Evolutionary conservation across 106 monocot species (phyloP), one percentile per base, ranked within the genome.

Genomic region (Acorus calamus): DNA sequence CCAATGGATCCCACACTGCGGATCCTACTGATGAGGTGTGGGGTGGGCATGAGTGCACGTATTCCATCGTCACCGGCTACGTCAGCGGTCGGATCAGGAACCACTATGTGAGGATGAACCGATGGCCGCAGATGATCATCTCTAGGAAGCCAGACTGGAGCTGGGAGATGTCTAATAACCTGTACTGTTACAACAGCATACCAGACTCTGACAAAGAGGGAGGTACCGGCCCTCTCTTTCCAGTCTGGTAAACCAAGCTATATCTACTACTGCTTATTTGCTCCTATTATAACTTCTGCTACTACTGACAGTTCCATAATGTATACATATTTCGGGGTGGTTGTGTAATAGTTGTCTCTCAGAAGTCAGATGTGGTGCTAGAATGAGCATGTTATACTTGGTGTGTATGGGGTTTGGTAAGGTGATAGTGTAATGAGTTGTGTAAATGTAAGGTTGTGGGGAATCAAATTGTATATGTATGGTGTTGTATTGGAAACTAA

Each of bases 21-120:
- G 84, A 82, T 14, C 76, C 79, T 5, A 57, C 64, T 10, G 89
- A 89, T 42, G 11, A 68, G 42, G 85, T 85, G 2, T 89, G 89
- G 85, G 89, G 89, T 10, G 89, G 89, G 4, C 89, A 89, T 66
- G 89, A 89, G 47, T 81, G 85, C 74, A 66, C 63, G 2, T 89
- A 65, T 68, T 79, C 77, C 12, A 71, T 89, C 12, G 62, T 89
- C 8, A 89, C 89, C 8, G 82, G 85, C 70, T 89, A 62, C 45
- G 61, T 77, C 0, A 79, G 28, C 28, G 28, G 89, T 0, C 14
- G 47, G 7, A 85, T 89, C 62, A 85, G 81, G 69, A 45, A 72
- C 3, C 81, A 89, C 57, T 89, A 89, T 53, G 89, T 89, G 53
- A 81, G 89, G 62, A 85, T 85, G 55, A 89, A 89, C 68, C 50